phyloP scores from a whole-genome alignment of 177 flowering plant species.

The Vitis hybrid region DNA sequence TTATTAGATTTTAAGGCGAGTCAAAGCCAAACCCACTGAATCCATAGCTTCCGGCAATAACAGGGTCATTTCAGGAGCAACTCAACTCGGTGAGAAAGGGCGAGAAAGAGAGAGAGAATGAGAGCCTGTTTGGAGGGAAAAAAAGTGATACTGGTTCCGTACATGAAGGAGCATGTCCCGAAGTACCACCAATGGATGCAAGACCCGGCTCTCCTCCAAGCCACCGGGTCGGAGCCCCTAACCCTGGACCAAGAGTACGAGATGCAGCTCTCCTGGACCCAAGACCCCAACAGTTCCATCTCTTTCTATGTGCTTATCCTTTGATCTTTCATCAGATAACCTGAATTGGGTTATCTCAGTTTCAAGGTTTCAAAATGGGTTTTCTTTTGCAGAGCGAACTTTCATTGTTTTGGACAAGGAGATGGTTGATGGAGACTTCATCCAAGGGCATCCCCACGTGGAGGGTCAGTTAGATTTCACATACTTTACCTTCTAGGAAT shows the following conservation, averaged over 20 bases:
- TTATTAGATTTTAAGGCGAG: no score
- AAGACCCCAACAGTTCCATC: slow-evolving; percentile 68
- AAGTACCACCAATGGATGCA: slow-evolving; percentile 95
- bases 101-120: slow-evolving; percentile 26
- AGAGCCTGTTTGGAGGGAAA: slow-evolving; percentile 66
- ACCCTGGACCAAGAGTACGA: slow-evolving; percentile 74
- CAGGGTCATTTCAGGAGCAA: not conserved
- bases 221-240: slow-evolving; percentile 95
- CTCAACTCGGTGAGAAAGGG: not conserved
- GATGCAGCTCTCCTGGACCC: slow-evolving; percentile 90
- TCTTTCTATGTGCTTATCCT: slow-evolving; percentile 14
- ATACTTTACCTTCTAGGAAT: not conserved
- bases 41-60: no score
- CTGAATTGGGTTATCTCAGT: slow-evolving; percentile 5
- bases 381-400: slow-evolving; percentile 69
- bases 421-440: slow-evolving; percentile 52
- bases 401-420: slow-evolving; percentile 87
- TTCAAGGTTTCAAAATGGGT: slow-evolving; percentile 4
- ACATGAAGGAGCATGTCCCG: slow-evolving; percentile 82
- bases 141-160: slow-evolving; percentile 77
- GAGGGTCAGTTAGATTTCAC: slow-evolving; percentile 52
- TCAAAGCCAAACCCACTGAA: no score
- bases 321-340: not conserved
- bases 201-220: slow-evolving; percentile 71
- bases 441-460: slow-evolving; percentile 71